Conservation (phyloP, 371 early-diverging fungal genomes). For the Actinomortierella ambigua region DNA sequence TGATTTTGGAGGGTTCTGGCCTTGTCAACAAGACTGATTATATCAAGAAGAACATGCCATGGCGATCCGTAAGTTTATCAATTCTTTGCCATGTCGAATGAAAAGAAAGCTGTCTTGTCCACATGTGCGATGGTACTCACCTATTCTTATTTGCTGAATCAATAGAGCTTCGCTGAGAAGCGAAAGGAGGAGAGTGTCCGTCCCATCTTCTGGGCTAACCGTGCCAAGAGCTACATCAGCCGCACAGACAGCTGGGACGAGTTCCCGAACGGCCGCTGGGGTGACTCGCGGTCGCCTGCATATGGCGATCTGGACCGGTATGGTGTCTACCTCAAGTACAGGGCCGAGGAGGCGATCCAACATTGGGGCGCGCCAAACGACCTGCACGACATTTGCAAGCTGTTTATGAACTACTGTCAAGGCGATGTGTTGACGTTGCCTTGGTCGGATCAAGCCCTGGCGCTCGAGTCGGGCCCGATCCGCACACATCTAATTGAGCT, state of each 20-base stretch:
- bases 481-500: conserved; percentile 70
- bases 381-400: conserved; percentile 63
- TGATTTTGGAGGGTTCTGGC: conserved; percentile 78
- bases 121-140: too few relatives aligned
- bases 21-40: conserved; percentile 41
- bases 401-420: conserved; percentile 83
- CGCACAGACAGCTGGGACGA: conserved; percentile 96
- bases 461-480: conserved; percentile 80
- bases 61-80: conserved; percentile 20
- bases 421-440: conserved; percentile 80
- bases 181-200: conserved; percentile 91
- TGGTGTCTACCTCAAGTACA: conserved; percentile 78
- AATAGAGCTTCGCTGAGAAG: conserved; percentile 55
- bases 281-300: conserved; percentile 90
- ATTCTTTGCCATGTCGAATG: conserved; percentile 3
- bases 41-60: conserved; percentile 50
- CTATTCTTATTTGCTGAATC: too few relatives aligned
- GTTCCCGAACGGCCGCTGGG: conserved; percentile 97
- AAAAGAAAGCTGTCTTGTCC: too few relatives aligned
- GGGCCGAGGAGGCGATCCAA: conserved; percentile 59
- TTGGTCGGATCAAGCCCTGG: conserved; percentile 87
- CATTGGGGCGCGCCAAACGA: conserved; percentile 82
- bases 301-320: conserved; percentile 92
- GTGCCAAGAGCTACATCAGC: conserved; percentile 85
- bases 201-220: conserved; percentile 96